Base-by-base conservation (phyloP, 768 basidiomycete genomes). In the Cystoderma amianthinum region DNA sequence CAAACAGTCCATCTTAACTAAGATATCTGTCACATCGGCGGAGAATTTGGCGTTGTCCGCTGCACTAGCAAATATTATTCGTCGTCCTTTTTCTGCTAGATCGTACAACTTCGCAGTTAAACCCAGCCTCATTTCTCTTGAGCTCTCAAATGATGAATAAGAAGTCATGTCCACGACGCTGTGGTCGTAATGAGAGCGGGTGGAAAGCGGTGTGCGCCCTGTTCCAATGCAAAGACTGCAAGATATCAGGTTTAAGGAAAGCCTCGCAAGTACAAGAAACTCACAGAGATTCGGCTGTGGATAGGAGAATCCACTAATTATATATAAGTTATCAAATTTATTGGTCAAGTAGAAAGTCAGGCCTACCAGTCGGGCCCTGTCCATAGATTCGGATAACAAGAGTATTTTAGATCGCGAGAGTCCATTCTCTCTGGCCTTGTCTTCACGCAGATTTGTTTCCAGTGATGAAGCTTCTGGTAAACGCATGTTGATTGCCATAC, bases 401-500 rank as follows among this genome's bases (percentile, higher is more conserved):
- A 49, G 44, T 24, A 45, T 42, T 22, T 57, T 49, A 3, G 52
- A 38, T 13, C 42, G 53, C 15, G 51, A 49, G 3, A 50, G 38
- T 1, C 41, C 42, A 32, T 44, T 33, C 23, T 47, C 41, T 32
- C 12, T 34, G 44, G 56, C 59, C 40, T 53, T 60, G 20, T 56
- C 50, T 24, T 46, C 49, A 17, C 61, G 54, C 33, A 69, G 54
- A 3, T 43, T 51, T 23, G 46, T 51, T 16, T 52, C 59, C 39
- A 62, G 56, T 16, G 56, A 47, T 43, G 65, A 61, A 5, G 63
- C 66, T 37, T 61, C 53, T 36, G 61, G 58, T 3, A 72, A 53
- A 19, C 60, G 63, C 38, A 74, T 48, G 46, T 67, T 69, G 51
- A 65, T 69, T 16, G 69, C 70, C 67, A 71, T 71, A 36, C 61